Evolutionary conservation across 2,329 filamentous ascomycete genomes (phyloP).

Genomic region (Harringtonia lauricola): DNA sequence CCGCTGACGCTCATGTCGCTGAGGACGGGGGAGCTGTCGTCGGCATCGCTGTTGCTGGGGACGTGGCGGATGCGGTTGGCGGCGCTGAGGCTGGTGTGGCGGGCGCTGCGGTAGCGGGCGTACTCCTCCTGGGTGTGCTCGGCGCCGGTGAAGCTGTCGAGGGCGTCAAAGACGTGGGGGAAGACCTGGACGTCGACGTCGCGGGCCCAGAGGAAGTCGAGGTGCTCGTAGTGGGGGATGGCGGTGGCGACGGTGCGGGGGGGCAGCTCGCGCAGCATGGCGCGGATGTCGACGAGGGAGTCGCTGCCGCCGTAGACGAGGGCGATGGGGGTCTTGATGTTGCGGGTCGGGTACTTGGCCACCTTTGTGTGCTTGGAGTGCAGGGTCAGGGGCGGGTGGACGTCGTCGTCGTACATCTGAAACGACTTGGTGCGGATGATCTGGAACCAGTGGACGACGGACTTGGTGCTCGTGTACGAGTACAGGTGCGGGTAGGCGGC

Average conservation of each 20-base stretch:
- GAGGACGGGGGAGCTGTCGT: background rate
- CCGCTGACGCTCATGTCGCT: background rate
- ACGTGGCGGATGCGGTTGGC: slow-evolving; percentile 16
- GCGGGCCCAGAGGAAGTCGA: slow-evolving; percentile 90
- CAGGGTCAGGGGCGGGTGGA: slow-evolving; percentile 64
- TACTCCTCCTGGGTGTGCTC: slow-evolving; percentile 50
- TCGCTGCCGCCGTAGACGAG: slow-evolving; percentile 90
- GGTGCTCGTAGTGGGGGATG: slow-evolving; percentile 87
- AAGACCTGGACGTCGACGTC: slow-evolving; percentile 81
- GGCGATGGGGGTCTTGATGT: slow-evolving; percentile 92
- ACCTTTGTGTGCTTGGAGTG: slow-evolving; percentile 87
- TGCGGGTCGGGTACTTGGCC: slow-evolving; percentile 88
- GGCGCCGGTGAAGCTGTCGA: slow-evolving; percentile 57
- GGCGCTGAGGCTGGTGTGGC: slow-evolving; percentile 35
- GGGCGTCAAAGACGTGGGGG: slow-evolving; percentile 79
- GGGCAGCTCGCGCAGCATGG: slow-evolving; percentile 85
- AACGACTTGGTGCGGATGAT: slow-evolving; percentile 95
- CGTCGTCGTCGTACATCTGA: slow-evolving; percentile 97
- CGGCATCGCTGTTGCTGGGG: background rate
- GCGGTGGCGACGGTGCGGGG: slow-evolving; percentile 74
- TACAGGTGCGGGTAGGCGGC: slow-evolving; percentile 94
- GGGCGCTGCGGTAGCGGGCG: slow-evolving; percentile 41
- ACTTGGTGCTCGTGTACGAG: slow-evolving; percentile 94
- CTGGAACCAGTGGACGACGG: slow-evolving; percentile 98
- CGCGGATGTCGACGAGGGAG: slow-evolving; percentile 83